Conservation (phyloP, 1,284 basidiomycete genomes). For the Ustilago lituana region DNA sequence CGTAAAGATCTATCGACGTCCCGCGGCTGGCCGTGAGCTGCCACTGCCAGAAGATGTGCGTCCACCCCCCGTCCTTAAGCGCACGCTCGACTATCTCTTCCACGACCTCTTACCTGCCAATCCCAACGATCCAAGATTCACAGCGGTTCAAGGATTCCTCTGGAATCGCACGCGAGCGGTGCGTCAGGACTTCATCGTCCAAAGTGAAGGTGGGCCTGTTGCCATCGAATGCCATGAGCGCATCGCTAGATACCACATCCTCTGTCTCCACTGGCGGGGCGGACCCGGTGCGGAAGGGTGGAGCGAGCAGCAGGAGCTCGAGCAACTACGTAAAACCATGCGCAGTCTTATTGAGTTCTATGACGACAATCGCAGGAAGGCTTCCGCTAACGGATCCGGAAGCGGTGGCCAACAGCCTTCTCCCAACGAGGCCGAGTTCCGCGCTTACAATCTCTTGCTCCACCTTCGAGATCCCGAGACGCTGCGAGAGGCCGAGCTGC, state of each 20-base stretch:
- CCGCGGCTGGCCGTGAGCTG: conserved; percentile 83
- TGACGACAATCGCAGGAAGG: conserved; percentile 72
- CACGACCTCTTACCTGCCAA: conserved; percentile 78
- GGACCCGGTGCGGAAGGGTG: conserved; percentile 72
- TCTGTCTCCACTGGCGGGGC: conserved; percentile 77
- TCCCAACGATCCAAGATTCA: conserved; percentile 71
- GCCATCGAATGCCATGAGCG: conserved; percentile 92
- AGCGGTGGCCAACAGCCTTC: conserved; percentile 74
- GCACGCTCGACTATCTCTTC: conserved; percentile 91
- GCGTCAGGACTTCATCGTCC: conserved; percentile 93
- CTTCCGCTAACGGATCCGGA: conserved; percentile 9
- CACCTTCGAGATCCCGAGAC: conserved; percentile 87
- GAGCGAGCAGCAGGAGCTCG: conserved; percentile 80
- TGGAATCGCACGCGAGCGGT: conserved; percentile 91
- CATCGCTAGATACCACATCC: conserved; percentile 91
- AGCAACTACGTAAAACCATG: conserved; percentile 88
- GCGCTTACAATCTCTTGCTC: conserved; percentile 90
- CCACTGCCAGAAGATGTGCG: conserved; percentile 89
- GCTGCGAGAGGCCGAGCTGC: conserved; percentile 75
- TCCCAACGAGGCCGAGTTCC: conserved; percentile 91
- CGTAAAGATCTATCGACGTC: conserved; percentile 94
- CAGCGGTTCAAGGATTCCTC: conserved; percentile 82
- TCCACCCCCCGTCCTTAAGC: conserved; percentile 82
- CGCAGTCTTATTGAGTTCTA: conserved; percentile 93
- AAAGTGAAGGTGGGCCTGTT: conserved; percentile 79